Evolutionary conservation across 805 yeast species (phyloP).

Genomic region (Nadsonia fulvescens): DNA sequence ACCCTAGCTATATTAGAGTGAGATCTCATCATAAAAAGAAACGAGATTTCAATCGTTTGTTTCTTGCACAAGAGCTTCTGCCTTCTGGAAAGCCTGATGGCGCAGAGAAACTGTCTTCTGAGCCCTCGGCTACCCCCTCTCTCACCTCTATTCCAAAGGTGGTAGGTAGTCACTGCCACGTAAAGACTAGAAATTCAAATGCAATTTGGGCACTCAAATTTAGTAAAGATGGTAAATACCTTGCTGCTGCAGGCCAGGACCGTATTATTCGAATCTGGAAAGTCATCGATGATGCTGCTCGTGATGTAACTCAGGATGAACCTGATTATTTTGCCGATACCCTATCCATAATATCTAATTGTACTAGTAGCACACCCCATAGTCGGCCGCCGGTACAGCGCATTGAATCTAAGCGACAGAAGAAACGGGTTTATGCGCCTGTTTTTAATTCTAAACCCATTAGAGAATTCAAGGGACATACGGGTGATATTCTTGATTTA

Average conservation of each 20-base stretch:
- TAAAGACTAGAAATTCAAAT: conserved; percentile 12
- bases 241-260: conserved; percentile 77
- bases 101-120: conserved; percentile 1
- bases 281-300: conserved; percentile 28
- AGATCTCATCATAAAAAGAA: conserved; percentile 16
- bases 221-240: conserved; percentile 59
- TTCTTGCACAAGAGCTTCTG: conserved; percentile 20
- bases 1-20: conserved; percentile 18
- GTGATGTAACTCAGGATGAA: too few relatives aligned
- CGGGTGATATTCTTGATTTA: conserved; percentile 48
- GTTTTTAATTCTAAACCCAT: conserved; percentile 57
- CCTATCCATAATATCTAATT: conserved; percentile 1
- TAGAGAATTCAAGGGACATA: conserved; percentile 46
- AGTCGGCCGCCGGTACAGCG: conserved; percentile 2
- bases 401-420: conserved; percentile 3
- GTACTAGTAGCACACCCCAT: conserved; percentile 1
- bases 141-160: conserved; percentile 6
- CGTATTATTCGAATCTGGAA: conserved; percentile 56
- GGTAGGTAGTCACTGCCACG: conserved; percentile 6
- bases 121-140: conserved; percentile 1
- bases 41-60: conserved; percentile 16
- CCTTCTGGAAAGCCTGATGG: conserved; percentile 1
- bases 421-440: conserved; percentile 36
- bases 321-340: not conserved
- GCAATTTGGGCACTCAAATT: conserved; percentile 66